Base-by-base conservation (phyloP, 768 basidiomycete genomes). In the Pleurotus tuber-regium region DNA sequence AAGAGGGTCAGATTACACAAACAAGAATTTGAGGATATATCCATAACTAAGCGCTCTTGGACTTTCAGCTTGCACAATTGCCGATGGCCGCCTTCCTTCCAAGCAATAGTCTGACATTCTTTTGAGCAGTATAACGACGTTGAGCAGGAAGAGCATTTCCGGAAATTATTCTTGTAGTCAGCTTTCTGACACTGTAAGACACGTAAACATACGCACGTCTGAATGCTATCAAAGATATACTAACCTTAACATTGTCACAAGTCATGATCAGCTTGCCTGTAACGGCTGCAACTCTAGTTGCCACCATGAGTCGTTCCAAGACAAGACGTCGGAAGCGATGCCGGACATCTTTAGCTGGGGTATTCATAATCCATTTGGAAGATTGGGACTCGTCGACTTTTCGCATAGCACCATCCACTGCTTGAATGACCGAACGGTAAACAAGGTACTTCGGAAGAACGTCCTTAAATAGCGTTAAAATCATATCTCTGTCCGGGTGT, bases 71-170 rank as follows among this genome's bases (percentile, higher is more conserved):
- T 69, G 57, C 70, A 72, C 54, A 67, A 67, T 2, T 52, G 54
- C 53, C 63, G 67, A 57, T 72, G 71, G 8, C 67, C 66, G 24
- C 62, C 68, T 44, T 67, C 64, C 35, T 72, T 70, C 70, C 70
- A 70, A 2, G 66, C 67, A 2, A 54, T 44, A 3, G 57, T 56
- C 51, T 71, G 71, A 48, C 72, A 72, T 51, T 71, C 69, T 47
- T 69, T 68, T 1, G 71, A 72, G 51, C 72, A 72, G 54, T 72
- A 72, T 10, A 69, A 57, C 3, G 71, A 70, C 7, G 59, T 64
- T 4, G 61, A 60, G 55, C 72, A 72, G 4, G 61, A 63, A 4
- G 60, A 56, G 48, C 71, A 74, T 38, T 67, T 66, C 35, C 60
- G 57, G 54, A 74, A 68, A 12, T 61, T 64, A 43, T 68, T 67